phyloP scores from a whole-genome alignment of 768 basidiomycete species.

The Obba rivulosa region DNA sequence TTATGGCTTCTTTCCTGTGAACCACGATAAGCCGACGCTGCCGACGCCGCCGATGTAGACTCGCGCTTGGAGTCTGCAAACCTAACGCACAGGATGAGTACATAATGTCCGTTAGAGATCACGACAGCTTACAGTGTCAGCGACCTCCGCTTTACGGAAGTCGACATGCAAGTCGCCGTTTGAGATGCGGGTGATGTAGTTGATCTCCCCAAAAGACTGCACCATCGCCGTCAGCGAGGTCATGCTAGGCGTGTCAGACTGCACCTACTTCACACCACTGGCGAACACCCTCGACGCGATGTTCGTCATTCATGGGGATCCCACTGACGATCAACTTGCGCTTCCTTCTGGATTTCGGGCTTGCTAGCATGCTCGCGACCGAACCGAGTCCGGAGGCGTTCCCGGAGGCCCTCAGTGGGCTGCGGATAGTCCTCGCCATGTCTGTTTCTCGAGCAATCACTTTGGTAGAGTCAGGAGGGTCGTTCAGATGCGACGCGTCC shows the following conservation, averaged over 20 bases:
- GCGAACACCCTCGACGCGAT: slow-evolving; percentile 62
- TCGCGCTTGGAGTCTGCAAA: slow-evolving; percentile 72
- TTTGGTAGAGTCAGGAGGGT: slow-evolving; percentile 27
- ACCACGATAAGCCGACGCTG: slow-evolving; percentile 76
- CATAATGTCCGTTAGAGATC: not conserved
- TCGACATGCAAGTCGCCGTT: slow-evolving; percentile 77
- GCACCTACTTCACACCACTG: slow-evolving; percentile 69
- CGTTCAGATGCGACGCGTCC: slow-evolving; percentile 35
- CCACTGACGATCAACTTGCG: slow-evolving; percentile 62
- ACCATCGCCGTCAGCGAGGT: not conserved
- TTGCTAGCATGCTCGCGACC: slow-evolving; percentile 18
- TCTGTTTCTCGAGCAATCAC: slow-evolving; percentile 22
- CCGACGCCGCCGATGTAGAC: slow-evolving; percentile 73
- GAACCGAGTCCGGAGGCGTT: slow-evolving; percentile 11
- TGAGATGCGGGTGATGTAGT: slow-evolving; percentile 65
- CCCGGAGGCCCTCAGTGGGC: slow-evolving; percentile 24
- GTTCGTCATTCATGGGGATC: slow-evolving; percentile 51
- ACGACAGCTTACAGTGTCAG: slow-evolving; percentile 58
- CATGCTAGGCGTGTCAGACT: not conserved
- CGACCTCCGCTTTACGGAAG: slow-evolving; percentile 70
- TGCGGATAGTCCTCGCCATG: slow-evolving; percentile 26
- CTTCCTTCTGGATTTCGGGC: slow-evolving; percentile 45
- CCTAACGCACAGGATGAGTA: slow-evolving; percentile 35
- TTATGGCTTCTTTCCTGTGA: slow-evolving; percentile 44
- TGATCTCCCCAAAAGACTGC: slow-evolving; percentile 73